phyloP scores from a whole-genome alignment of 2,329 filamentous ascomycete species.

The Talaromyces sp. region DNA sequence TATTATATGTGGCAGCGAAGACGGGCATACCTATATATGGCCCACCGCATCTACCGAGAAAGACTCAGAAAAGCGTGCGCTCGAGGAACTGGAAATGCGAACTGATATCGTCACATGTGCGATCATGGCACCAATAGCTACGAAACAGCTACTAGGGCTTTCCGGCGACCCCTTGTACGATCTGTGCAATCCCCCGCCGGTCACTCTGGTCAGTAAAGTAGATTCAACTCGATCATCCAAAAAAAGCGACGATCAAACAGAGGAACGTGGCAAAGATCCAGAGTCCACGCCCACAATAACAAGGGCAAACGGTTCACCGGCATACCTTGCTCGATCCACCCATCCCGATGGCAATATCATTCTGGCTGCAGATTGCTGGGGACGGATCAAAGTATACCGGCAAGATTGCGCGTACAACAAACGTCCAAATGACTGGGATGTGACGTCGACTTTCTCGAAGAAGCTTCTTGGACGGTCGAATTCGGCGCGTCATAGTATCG shows the following conservation, averaged over 20 bases:
- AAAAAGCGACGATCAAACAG: conserved; percentile 38
- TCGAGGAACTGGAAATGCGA: conserved; percentile 90
- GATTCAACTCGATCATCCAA: conserved; percentile 47
- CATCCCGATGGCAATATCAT: conserved; percentile 86
- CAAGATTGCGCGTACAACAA: conserved; percentile 88
- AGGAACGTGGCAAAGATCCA: conserved; percentile 14
- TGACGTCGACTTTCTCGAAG: conserved; percentile 70
- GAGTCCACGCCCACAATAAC: conserved; percentile 1
- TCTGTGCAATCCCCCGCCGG: conserved; percentile 88
- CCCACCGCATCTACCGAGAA: conserved; percentile 62
- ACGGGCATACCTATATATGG: conserved; percentile 89
- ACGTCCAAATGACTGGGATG: conserved; percentile 75
- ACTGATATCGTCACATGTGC: conserved; percentile 85
- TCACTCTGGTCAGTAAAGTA: conserved; percentile 72
- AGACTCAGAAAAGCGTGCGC: conserved; percentile 72
- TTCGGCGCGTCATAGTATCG: conserved; percentile 53
- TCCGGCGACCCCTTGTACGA: conserved; percentile 95
- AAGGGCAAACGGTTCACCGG: conserved; percentile 62
- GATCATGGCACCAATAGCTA: conserved; percentile 74
- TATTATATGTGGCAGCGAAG: conserved; percentile 90
- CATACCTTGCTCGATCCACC: conserved; percentile 70
- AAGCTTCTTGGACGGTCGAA: conserved; percentile 57
- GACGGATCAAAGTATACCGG: conserved; percentile 88
- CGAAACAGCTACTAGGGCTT: conserved; percentile 70
- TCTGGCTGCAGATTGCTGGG: conserved; percentile 82